Conservation (phyloP, 495 filamentous ascomycete genomes). For the Aspergillus campestris region DNA sequence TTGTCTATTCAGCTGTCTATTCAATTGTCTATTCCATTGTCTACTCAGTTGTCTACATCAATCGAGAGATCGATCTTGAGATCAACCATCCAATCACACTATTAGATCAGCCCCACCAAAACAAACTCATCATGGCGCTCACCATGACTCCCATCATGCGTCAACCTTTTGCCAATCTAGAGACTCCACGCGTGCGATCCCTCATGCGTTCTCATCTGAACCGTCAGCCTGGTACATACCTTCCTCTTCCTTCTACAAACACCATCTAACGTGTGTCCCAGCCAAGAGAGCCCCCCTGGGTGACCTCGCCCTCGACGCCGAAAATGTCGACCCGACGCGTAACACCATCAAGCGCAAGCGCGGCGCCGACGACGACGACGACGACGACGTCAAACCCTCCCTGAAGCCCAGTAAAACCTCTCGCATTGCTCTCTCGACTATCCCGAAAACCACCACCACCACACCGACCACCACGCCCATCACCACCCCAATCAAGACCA, state of each 20-base stretch:
- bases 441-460: conserved; percentile 23
- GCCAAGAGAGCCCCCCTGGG: conserved; percentile 36
- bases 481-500: conserved; percentile 29
- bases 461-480: conserved; percentile 26
- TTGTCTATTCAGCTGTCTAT: too few relatives aligned
- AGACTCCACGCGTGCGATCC: conserved; percentile 34
- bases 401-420: conserved; percentile 37
- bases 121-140: conserved; percentile 28
- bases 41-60: too few relatives aligned
- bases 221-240: not conserved
- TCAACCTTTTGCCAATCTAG: conserved; percentile 39
- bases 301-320: conserved; percentile 45
- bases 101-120: not conserved
- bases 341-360: conserved; percentile 63
- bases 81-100: too few relatives aligned
- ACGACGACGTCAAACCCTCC: conserved; percentile 28
- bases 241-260: not conserved
- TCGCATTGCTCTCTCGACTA: conserved; percentile 24
- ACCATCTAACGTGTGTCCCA: conserved; percentile 1
- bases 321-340: conserved; percentile 71
- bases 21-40: too few relatives aligned
- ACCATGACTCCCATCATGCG: conserved; percentile 33
- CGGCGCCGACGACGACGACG: conserved; percentile 44
- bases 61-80: too few relatives aligned
- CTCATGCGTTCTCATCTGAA: conserved; percentile 37